Percentiles rank a stretch among this genome's conserved stretches.
Evolutionary conservation across 257 asterid genomes (phyloP).

Genomic region (Mitragyna speciosa): DNA sequence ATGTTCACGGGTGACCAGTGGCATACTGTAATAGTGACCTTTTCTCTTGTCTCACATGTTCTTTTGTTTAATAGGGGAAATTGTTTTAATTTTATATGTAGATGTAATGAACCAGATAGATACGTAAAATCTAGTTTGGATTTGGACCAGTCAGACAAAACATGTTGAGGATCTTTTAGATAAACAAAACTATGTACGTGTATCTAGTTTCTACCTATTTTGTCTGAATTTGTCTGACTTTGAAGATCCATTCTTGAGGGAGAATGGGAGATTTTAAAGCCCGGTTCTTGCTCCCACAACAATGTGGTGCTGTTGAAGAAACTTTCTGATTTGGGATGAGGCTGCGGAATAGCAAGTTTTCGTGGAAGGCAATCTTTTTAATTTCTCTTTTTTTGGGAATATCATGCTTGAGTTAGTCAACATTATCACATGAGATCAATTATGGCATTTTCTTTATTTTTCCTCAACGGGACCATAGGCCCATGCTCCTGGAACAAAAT

Average conservation of each 20-base stretch:
- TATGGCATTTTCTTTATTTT: too few species aligned
- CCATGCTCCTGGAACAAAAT: too few species aligned
- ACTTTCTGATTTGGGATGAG: not conserved
- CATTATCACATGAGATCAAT: too few species aligned
- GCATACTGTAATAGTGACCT: not conserved
- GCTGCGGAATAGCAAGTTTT: not conserved
- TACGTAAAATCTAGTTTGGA: not conserved
- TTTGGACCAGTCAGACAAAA: not conserved
- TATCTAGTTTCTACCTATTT: too few species aligned
- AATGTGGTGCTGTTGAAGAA: not conserved
- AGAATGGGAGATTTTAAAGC: not conserved
- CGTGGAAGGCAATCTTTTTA: not conserved
- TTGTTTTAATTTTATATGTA: not conserved
- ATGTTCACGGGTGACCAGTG: constrained; percentile 4
- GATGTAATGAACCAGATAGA: not conserved
- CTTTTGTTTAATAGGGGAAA: not conserved
- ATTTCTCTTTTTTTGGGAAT: too few species aligned
- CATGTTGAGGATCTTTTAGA: not conserved
- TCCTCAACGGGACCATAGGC: too few species aligned
- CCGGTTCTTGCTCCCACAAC: not conserved
- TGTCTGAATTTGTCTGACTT: not conserved
- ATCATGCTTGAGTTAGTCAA: not conserved
- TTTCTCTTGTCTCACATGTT: not conserved
- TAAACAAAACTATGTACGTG: not conserved
- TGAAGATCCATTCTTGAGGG: not conserved